A percentile compares a stretch with the other conserved stretches of the same genome.
These are phyloP conservation scores for Oehlia diaphana DNA, from an alignment of 192 early-diverging fungal genomes.

Conservation along the genomic window DNA sequence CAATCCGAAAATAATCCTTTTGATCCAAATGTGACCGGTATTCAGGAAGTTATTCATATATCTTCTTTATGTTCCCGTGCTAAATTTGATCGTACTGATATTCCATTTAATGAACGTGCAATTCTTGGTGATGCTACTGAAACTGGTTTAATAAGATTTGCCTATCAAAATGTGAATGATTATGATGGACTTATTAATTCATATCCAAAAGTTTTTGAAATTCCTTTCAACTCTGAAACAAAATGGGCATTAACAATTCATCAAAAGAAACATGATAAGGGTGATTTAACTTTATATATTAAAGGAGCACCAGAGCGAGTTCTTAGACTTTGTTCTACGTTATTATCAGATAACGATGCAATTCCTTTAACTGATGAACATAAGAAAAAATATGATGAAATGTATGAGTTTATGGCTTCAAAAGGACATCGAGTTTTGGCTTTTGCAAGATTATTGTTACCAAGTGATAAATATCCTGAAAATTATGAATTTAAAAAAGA, in stretches of 20 bases:
- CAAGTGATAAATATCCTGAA: constrained; percentile 66
- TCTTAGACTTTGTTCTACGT: constrained; percentile 75
- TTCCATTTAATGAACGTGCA: constrained; percentile 78
- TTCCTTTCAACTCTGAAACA: constrained; percentile 95
- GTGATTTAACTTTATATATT: constrained; percentile 76
- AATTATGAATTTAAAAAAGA: constrained; percentile 78
- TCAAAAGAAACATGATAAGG: constrained; percentile 65
- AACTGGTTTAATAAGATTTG: constrained; percentile 84
- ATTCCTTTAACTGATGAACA: constrained; percentile 72
- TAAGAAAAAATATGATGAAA: constrained; percentile 62
- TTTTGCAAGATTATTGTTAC: constrained; percentile 80
- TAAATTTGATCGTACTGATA: constrained; percentile 87
- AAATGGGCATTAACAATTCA: constrained; percentile 96
- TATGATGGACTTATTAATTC: constrained; percentile 69
- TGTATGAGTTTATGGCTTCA: constrained; percentile 88
- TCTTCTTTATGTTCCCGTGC: constrained; percentile 84
- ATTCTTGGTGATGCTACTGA: constrained; percentile 96
- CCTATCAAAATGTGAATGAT: constrained; percentile 66
- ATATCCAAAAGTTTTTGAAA: constrained; percentile 90
- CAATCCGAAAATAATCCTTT: constrained; percentile 51
- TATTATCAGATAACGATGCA: constrained; percentile 57
- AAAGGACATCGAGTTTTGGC: constrained; percentile 94
- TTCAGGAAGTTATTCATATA: constrained; percentile 77
- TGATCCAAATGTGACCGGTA: constrained; percentile 55
- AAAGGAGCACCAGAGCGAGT: constrained; percentile 98